Evolutionary conservation across 306 rosid species (phyloP).

Genomic region (Malus fusca): DNA sequence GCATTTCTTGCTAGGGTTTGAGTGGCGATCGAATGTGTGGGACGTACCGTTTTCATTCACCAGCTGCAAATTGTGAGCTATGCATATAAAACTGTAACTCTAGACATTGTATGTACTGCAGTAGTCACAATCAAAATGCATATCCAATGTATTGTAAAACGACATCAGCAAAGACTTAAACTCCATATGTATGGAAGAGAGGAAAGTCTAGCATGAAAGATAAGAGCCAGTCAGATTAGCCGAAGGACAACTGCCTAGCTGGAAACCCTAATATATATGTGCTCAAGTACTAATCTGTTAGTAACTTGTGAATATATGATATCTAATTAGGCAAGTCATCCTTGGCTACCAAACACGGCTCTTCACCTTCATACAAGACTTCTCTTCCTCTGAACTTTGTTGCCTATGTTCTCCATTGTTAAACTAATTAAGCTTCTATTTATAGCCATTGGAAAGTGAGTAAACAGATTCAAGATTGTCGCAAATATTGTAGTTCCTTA

Average conservation of each 20-base stretch:
- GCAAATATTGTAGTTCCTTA: neutral
- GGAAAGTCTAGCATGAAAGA: conserved; percentile 53
- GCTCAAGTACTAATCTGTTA: neutral
- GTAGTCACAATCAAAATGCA: neutral
- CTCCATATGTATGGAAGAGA: conserved; percentile 24
- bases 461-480: neutral
- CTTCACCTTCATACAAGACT: conserved; percentile 59
- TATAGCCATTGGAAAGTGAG: conserved; percentile 23
- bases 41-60: neutral
- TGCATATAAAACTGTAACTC: neutral
- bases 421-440: conserved; percentile 12
- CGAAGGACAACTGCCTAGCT: conserved; percentile 34
- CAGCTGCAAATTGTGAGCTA: neutral
- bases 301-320: neutral
- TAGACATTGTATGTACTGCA: neutral
- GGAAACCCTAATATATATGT: neutral
- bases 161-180: neutral
- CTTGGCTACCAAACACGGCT: conserved; percentile 56
- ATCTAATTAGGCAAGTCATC: conserved; percentile 54
- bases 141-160: neutral
- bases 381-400: conserved; percentile 26
- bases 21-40: neutral
- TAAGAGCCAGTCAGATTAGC: conserved; percentile 56
- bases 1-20: neutral
- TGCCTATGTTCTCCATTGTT: neutral